A percentile compares a stretch with the other conserved stretches of the same genome.
These are phyloP conservation scores for sweet orange (Citrus sinensis) DNA, from an alignment of 345 rosid species.

Conservation along the genomic window DVS_A1.0 CM039168.1:212001-212500, in stretches of 20 bases:
- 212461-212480: not conserved
- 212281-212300: not conserved
- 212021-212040: conserved; percentile 84
- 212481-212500: not conserved
- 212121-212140: conserved; percentile 78
- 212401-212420: conserved; percentile 85
- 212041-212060: conserved; percentile 93
- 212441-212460: conserved; percentile 35
- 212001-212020: conserved; percentile 65
- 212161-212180: not conserved
- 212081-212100: conserved; percentile 87
- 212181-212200: not conserved
- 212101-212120: conserved; percentile 87
- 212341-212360: conserved; percentile 91
- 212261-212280: not conserved
- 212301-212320: conserved; percentile 22
- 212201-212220: not conserved
- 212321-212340: conserved; percentile 81
- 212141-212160: not conserved
- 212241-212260: not conserved
- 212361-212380: conserved; percentile 78
- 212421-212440: conserved; percentile 85
- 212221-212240: not conserved
- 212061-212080: conserved; percentile 90
- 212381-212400: conserved; percentile 72